Percentiles rank a stretch among this genome's conserved stretches.
Evolutionary conservation across 768 basidiomycete species (phyloP).

Genomic region (Leucocoprinus birnbaumii): DNA sequence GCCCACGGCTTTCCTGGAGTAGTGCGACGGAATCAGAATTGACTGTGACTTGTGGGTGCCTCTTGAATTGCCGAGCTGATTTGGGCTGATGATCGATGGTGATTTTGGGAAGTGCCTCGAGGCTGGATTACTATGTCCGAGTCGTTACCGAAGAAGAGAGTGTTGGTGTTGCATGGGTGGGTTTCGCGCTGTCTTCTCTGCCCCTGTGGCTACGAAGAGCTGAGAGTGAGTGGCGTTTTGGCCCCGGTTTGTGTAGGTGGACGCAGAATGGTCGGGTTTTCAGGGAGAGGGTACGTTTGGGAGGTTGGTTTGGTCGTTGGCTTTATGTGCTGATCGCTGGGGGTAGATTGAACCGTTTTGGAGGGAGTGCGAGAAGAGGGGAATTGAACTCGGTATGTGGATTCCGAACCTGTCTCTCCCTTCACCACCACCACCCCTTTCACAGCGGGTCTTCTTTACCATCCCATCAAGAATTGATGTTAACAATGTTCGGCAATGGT

Average conservation of each 20-base stretch:
- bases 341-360: constrained; percentile 8
- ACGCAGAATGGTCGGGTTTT: constrained; percentile 5
- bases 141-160: constrained; percentile 1
- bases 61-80: too few relatives aligned
- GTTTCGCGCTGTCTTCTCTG: not conserved
- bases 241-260: constrained; percentile 1
- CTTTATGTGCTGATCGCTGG: not conserved
- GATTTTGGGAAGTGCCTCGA: not conserved
- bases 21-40: too few relatives aligned
- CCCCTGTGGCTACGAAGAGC: too few relatives aligned
- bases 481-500: not conserved
- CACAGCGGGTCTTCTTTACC: not conserved
- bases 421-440: not conserved
- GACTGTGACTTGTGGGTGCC: too few relatives aligned
- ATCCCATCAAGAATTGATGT: not conserved
- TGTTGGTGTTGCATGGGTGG: constrained; percentile 9
- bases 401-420: not conserved
- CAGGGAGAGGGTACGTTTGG: not conserved
- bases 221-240: too few relatives aligned
- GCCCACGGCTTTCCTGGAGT: too few relatives aligned
- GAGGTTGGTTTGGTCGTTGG: not conserved
- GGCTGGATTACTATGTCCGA: not conserved
- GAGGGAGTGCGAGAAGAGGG: constrained; percentile 3
- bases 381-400: constrained; percentile 9
- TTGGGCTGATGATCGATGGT: not conserved